Base-by-base conservation (phyloP, 208 protist species). In the Acanthamoeba lenticulata region DNA sequence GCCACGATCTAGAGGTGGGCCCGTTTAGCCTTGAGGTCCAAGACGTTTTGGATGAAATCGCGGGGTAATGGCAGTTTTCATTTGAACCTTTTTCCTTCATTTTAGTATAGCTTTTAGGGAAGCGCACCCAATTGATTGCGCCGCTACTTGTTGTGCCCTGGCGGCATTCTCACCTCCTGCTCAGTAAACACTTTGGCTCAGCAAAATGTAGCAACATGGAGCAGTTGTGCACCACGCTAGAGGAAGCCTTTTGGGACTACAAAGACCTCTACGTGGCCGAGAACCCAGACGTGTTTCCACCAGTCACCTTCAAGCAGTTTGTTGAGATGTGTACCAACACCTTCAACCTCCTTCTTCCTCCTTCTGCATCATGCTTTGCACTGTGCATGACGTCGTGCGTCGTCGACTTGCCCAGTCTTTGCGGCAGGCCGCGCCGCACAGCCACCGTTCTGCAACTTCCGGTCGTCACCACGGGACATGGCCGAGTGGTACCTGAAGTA, bases 181-280 rank as follows among this genome's bases (percentile, higher is more conserved):
- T 29, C 72, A 83, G 72, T 11, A 83, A 83, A 38, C 72, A 83
- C 36, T 83, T 83, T n/a, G 49, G 72, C 72, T 45, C 72, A n/a
- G 42, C 36, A 0, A 83, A 83, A 38, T 83, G 72, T 27, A 83
- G 40, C 72, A 83, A 83, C 72, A 52, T 83, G 72, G 72, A 83
- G 42, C 72, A 83, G 42, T 32, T 83, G 72, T 83, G 72, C 42
- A 83, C 83, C 5, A 69, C 83, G 19, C 83, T 90, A 6, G 83
- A 90, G 24, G 83, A 90, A 67, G 83, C 83, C 47, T 90, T 49
- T 47, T 90, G 83, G 83, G 83, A 90, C 83, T 90, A 90, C 83
- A 90, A 90, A 65, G 83, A 90, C 9, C 83, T 90, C 38, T 90
- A 90, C 38, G 83, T 65, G 0, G 57, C 83, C 49, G 83, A 90